phyloP scores from a whole-genome alignment of 2,329 filamentous ascomycete genomes.

The Nigrospora oryzae region DNA sequence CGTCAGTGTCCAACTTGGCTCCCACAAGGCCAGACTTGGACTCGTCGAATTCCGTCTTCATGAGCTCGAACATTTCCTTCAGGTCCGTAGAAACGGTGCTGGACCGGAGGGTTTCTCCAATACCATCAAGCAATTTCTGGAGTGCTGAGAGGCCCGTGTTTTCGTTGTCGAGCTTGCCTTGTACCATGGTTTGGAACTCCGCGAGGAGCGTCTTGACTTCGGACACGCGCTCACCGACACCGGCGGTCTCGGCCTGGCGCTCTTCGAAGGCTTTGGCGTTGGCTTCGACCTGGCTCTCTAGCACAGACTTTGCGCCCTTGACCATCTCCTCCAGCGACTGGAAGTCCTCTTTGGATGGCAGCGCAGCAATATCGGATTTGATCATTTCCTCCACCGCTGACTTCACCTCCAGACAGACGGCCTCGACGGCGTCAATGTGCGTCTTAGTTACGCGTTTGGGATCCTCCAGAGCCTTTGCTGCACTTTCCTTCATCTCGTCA shows the following conservation, averaged over 20 bases:
- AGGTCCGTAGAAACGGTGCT: conserved; percentile 55
- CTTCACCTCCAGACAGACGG: conserved; percentile 81
- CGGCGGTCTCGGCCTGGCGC: conserved; percentile 74
- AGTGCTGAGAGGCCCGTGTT: conserved; percentile 64
- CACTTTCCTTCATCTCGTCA: conserved; percentile 61
- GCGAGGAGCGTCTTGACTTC: conserved; percentile 72
- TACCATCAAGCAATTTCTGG: conserved; percentile 58
- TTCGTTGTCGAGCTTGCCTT: conserved; percentile 69
- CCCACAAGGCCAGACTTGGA: conserved; percentile 72
- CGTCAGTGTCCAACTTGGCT: conserved; percentile 74
- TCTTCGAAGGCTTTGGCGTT: conserved; percentile 76
- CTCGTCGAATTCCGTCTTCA: conserved; percentile 83
- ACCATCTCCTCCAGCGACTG: conserved; percentile 62
- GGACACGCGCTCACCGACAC: conserved; percentile 67
- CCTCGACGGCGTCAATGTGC: conserved; percentile 73
- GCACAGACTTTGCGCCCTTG: conserved; percentile 61
- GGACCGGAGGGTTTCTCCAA: conserved; percentile 54
- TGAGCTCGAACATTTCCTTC: conserved; percentile 62
- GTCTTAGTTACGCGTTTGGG: conserved; percentile 67
- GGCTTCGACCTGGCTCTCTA: conserved; percentile 60
- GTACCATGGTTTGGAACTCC: conserved; percentile 69
- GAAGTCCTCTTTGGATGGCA: conserved; percentile 60
- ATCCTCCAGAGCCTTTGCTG: conserved; percentile 44
- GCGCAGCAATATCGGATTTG: conserved; percentile 58
- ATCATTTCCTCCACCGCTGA: conserved; percentile 65